Base-by-base conservation (phyloP, 164 flowering plant genomes). In the Houttuynia cordata region DNA sequence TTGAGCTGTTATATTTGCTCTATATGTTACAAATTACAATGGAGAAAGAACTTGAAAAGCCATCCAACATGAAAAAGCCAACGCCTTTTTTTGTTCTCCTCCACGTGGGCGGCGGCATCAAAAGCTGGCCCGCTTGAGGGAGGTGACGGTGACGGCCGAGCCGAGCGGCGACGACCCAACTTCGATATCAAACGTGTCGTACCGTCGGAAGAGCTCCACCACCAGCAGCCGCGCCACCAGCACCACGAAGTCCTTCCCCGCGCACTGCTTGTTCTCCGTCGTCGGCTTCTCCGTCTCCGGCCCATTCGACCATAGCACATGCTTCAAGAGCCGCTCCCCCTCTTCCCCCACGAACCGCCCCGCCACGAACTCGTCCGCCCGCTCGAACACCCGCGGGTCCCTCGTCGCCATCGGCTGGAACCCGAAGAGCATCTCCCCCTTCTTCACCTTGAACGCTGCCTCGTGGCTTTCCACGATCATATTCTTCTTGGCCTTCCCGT, bases 261-360 rank as follows among this genome's bases (percentile, higher is more conserved):
- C 90, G 45, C 97, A 90, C 68, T 90, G 97, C 68, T 90, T 90
- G 59, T 89, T 83, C 22, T 51, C 64, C 21, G 78, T 71, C 50
- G 82, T 80, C 18, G 97, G 83, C 7, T 23, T 47, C 77, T 70
- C 82, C 21, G 81, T 80, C 73, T 85, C 97, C 4, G 83, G 92
- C 9, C 95, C 97, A 58, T 87, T 85, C 0, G 95, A 85, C 97
- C 97, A 90, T 6, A 81, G 53, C 63, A 90, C 95, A 67, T 87
- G 75, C 79, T 67, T 76, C 64, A 87, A 50, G 78, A 84, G 50
- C 78, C 63, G 70, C 81, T 77, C 87, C 7, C 87, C 97, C 6
- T 71, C 83, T 45, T 49, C 70, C 10, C 94, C 92, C 3, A 87
- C 67, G 54, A 90, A 85, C 75, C 95, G 61, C 12, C 84, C 91